These are phyloP conservation scores for Groenewaldozyma salmanticensis DNA, from an alignment of 805 yeast genomes.

Conservation along the genomic window DNA sequence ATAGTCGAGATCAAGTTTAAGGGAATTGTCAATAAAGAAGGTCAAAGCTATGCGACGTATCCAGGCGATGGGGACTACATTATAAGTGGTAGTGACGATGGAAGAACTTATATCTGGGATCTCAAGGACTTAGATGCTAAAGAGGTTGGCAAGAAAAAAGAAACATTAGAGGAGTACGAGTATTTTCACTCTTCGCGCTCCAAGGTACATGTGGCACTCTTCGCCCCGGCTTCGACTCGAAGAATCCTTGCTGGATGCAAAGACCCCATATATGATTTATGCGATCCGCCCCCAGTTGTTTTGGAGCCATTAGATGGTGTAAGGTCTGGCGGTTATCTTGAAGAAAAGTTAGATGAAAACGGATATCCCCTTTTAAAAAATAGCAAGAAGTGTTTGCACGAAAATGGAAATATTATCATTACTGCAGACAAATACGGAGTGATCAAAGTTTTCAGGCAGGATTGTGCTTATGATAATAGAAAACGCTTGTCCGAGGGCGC, in stretches of 20 bases:
- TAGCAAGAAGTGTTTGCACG: conserved; percentile 12
- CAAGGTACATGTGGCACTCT: conserved; percentile 61
- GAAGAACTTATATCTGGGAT: conserved; percentile 78
- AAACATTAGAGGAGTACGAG: conserved; percentile 42
- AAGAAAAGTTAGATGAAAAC: conserved; percentile 1
- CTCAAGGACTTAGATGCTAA: conserved; percentile 23
- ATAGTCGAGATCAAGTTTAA: conserved; percentile 57
- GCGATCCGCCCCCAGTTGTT: conserved; percentile 25
- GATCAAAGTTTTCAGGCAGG: conserved; percentile 73
- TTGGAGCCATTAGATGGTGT: conserved; percentile 8
- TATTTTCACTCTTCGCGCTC: conserved; percentile 71
- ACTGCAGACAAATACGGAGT: conserved; percentile 68
- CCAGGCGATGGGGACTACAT: conserved; percentile 50
- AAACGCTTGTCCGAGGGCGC: conserved; percentile 11
- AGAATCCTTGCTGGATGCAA: conserved; percentile 60
- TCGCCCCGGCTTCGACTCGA: conserved; percentile 66
- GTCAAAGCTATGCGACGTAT: conserved; percentile 60
- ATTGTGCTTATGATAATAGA: conserved; percentile 43
- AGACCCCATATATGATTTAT: conserved; percentile 67
- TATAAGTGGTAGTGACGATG: conserved; percentile 79
- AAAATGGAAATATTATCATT: conserved; percentile 43
- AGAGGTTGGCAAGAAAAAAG: conserved; percentile 16
- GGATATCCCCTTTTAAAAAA: conserved; percentile 6
- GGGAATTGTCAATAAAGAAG: conserved; percentile 61
- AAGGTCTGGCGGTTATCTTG: neutral